Conservation (phyloP, 176 grass and related monocot genomes). For the Carex kokanica region DNA sequence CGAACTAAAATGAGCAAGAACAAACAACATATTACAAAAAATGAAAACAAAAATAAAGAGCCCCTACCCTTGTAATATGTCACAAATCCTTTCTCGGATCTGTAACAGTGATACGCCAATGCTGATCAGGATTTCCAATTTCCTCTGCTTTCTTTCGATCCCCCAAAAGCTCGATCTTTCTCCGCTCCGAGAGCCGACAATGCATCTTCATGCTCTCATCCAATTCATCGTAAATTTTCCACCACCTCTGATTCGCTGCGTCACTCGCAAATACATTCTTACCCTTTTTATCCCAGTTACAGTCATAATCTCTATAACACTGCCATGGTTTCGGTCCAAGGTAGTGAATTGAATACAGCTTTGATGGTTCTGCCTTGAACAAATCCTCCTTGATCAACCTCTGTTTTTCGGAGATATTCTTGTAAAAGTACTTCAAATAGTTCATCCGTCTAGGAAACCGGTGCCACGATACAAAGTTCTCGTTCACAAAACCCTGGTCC, state of each 20-base stretch:
- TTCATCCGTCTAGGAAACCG: slow-evolving; percentile 60
- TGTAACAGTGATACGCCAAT: no score
- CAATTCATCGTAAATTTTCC: slow-evolving; percentile 72
- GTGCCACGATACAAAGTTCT: slow-evolving; percentile 94
- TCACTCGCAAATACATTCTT: slow-evolving; percentile 63
- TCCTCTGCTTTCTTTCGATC: no score
- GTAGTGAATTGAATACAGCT: slow-evolving; percentile 69
- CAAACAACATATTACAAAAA: no score
- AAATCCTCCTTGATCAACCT: slow-evolving; percentile 50
- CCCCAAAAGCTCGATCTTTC: no score
- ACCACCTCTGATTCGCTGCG: slow-evolving; percentile 64
- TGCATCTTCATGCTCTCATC: slow-evolving; percentile 32
- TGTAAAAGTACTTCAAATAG: slow-evolving; percentile 74
- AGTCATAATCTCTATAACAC: slow-evolving; percentile 86
- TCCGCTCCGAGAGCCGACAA: no score
- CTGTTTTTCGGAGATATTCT: slow-evolving; percentile 37
- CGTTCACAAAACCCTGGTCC: slow-evolving; percentile 93
- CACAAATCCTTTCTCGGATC: no score
- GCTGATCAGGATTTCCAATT: no score
- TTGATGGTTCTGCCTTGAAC: slow-evolving; percentile 52
- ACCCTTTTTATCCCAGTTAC: slow-evolving; percentile 61
- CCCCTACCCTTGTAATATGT: no score
- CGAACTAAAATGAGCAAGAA: no score
- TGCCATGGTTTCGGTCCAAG: slow-evolving; percentile 68
- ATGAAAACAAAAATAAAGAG: no score